Evolutionary conservation across 2,329 filamentous ascomycete genomes (phyloP), one percentile per base, ranked within the genome.

Genomic region (Fusarium penzigii): DNA sequence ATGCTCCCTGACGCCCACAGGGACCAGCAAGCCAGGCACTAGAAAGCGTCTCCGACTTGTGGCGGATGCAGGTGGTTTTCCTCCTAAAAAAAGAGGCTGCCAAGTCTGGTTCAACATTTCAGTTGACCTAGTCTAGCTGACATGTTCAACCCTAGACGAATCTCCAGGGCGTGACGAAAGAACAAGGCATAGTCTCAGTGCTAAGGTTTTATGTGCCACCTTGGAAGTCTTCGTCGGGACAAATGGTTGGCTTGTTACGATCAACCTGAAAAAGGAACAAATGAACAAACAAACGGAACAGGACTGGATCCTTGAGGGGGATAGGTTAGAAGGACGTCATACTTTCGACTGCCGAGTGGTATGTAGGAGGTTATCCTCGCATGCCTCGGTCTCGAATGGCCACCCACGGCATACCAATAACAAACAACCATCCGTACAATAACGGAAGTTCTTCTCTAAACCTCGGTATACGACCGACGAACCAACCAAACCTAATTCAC

Each of bases 1-100:
- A 42, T 49, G 48, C 25, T 48, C 45, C 39, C 44, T 42, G 13
- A 52, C 46, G 42, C 49, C 40, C 38, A 42, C 56, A 59, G 45
- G 54, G 59, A 53, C 52, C 46, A 52, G 51, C 39, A 34, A 50
- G 39, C 52, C 51, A 54, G 44, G 42, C 45, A 36, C 10, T 4
- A 36, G 10, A 14, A 36, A 36, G 32, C 32, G 10, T 11, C 32
- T 36, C 5, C 32, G 32, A 36, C 32, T 25, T 36, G 32, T 36
- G 32, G 32, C 13, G 32, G 13, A 36, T 36, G 32, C 32, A 11
- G 13, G 32, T 36, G 10, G 32, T 36, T 36, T 36, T 14, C 9
- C 32, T 9, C 10, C 32, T 9, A 36, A 11, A 36, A 36, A 9
- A 36, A 14, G 9, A 25, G 20, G 20, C 20, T 25, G 20, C 20